phyloP scores from a whole-genome alignment of 495 filamentous ascomycete species.

The Patellaria atrata region DNA sequence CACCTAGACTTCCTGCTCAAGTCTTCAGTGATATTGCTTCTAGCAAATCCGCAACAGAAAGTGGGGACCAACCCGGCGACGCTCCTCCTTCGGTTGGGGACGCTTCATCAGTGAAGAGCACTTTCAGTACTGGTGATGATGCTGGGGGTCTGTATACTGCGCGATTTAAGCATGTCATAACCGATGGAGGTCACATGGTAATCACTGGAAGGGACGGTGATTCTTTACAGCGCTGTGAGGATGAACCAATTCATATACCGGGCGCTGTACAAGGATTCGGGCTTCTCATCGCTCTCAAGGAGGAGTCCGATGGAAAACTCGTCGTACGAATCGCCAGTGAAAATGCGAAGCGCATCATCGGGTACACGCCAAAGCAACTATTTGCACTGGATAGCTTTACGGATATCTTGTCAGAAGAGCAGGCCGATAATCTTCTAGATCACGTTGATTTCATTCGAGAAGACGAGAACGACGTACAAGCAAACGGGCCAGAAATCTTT shows the following conservation, averaged over 20 bases:
- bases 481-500: constrained; percentile 80
- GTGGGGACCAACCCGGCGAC: constrained; percentile 1
- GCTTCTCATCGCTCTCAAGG: constrained; percentile 58
- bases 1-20: constrained; percentile 11
- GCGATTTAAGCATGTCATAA: constrained; percentile 68
- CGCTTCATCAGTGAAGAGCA: constrained; percentile 9
- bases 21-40: constrained; percentile 20
- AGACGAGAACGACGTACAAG: constrained; percentile 53
- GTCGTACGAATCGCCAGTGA: constrained; percentile 72
- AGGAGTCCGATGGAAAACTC: constrained; percentile 52
- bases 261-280: constrained; percentile 86
- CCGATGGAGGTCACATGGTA: constrained; percentile 69
- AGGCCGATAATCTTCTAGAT: constrained; percentile 67
- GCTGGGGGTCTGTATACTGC: constrained; percentile 39
- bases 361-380: constrained; percentile 62
- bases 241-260: constrained; percentile 86
- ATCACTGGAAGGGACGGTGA: constrained; percentile 64
- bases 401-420: constrained; percentile 69
- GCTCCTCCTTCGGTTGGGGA: neutral
- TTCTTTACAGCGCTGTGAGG: constrained; percentile 65
- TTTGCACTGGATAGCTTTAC: constrained; percentile 64
- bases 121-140: constrained; percentile 20
- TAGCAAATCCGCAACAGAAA: constrained; percentile 6
- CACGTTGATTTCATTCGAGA: constrained; percentile 79
- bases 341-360: constrained; percentile 64